Evolutionary conservation across 177 flowering plant species (phyloP).

Genomic region (Vitis hybrid): DNA sequence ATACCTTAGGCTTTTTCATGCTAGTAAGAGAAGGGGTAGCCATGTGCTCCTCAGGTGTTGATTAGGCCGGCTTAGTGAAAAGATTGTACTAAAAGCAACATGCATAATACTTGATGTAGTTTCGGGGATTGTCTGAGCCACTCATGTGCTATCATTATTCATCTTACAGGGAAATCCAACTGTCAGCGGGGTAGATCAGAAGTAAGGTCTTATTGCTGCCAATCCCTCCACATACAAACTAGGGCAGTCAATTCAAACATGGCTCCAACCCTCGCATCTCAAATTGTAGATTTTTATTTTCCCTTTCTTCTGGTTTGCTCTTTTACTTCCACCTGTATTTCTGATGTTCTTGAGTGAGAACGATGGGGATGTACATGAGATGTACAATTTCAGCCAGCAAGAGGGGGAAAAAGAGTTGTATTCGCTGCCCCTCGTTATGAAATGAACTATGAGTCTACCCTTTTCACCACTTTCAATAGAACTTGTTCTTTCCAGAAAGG

Average conservation of each 20-base stretch:
- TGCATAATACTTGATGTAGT: neutral
- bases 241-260: neutral
- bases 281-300: slow-evolving; percentile 11
- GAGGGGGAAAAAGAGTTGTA: neutral
- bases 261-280: slow-evolving; percentile 1
- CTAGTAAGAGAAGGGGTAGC: too few relatives aligned
- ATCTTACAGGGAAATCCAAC: slow-evolving; percentile 12
- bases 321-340: slow-evolving; percentile 7
- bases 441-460: neutral
- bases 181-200: neutral
- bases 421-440: neutral
- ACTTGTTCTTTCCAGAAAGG: neutral
- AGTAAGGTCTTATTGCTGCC: neutral
- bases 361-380: neutral
- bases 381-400: slow-evolving; percentile 16
- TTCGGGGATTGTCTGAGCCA: neutral
- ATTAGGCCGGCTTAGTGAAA: neutral
- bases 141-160: neutral
- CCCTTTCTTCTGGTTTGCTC: neutral
- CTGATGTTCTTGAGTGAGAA: slow-evolving; percentile 1
- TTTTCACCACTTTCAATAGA: neutral
- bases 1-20: neutral
- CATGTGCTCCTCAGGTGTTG: too few relatives aligned
- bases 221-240: neutral
- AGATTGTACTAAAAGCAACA: neutral